Percentiles rank a stretch among this genome's conserved stretches.
phyloP scores from a whole-genome alignment of 2,329 filamentous ascomycete species.

The Scedosporium dehoogii region DNA sequence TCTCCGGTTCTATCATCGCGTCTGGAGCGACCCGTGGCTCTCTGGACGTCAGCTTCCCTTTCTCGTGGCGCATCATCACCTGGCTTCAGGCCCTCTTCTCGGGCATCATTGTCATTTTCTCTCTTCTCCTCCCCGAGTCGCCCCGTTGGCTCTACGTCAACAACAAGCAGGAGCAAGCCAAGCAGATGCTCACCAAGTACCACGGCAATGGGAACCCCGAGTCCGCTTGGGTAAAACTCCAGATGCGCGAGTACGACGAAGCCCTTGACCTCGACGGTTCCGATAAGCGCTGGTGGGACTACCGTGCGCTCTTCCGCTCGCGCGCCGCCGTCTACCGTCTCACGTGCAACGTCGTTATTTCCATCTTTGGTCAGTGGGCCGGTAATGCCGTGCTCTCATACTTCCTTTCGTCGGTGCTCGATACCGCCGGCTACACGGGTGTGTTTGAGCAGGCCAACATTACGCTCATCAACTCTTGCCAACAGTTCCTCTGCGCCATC shows the following conservation, averaged over 20 bases:
- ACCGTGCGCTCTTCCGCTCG: slow-evolving; percentile 31
- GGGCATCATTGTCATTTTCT: slow-evolving; percentile 24
- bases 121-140: slow-evolving; percentile 29
- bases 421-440: slow-evolving; percentile 36
- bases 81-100: slow-evolving; percentile 35
- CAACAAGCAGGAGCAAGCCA: slow-evolving; percentile 24
- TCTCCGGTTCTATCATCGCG: slow-evolving; percentile 33
- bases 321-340: slow-evolving; percentile 30
- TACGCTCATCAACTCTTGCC: slow-evolving; percentile 39
- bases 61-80: slow-evolving; percentile 30
- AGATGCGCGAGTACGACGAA: slow-evolving; percentile 33
- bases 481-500: slow-evolving; percentile 38
- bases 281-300: slow-evolving; percentile 39
- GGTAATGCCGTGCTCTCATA: slow-evolving; percentile 34
- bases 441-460: slow-evolving; percentile 33
- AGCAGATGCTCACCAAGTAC: slow-evolving; percentile 26
- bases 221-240: slow-evolving; percentile 33
- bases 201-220: slow-evolving; percentile 34
- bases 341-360: slow-evolving; percentile 25
- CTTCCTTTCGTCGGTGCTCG: slow-evolving; percentile 38
- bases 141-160: slow-evolving; percentile 31
- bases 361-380: slow-evolving; percentile 36
- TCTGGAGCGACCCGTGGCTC: slow-evolving; percentile 34
- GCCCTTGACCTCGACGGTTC: slow-evolving; percentile 30
- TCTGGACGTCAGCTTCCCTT: slow-evolving; percentile 24